Evolutionary conservation across 768 basidiomycete genomes (phyloP), one percentile per base, ranked within the genome.

Genomic region (Amanita inopinata): DNA sequence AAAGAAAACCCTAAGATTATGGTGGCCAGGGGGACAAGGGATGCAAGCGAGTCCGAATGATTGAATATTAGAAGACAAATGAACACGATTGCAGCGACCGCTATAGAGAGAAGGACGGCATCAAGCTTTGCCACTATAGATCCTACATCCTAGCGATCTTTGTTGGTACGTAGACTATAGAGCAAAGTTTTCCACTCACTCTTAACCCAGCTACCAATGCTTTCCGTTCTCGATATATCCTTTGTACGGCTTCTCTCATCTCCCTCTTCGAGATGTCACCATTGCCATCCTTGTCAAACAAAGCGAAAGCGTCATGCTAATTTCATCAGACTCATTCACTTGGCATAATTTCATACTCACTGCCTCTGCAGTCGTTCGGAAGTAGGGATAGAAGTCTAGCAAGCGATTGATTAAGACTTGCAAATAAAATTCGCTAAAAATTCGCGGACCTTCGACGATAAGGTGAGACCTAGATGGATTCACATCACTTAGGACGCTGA

Each of bases 1-100:
- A 89, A 89, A 9, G 83, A 86, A 55, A 89, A 86, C 3, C 85
- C 86, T 33, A 88, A 74, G 46, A 87, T 74, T 49, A 87, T 74
- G 1, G 85, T 84, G 2, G 83, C 84, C 27, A 88, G 68, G 7
- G 84, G 86, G 9, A 87, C 83, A 24, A 89, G 70, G 0, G 84
- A 86, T 7, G 75, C 66, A 20, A 88, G 50, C 0, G 84, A 82
- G 46, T 83, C 66, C 25, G 59, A 61, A 12, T 67, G 69, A 50
- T 83, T 79, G 70, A 89, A 85, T 49, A 88, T 82, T 46, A 89
- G 74, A 45, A 88, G 60, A 53, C 73, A 83, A 33, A 80, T 62
- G 54, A 88, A 88, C 33, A 80, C 61, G 43, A 83, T 70, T 40
- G 70, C 56, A 37, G 83, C 46, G 11, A 84, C 60, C 20, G 72